These are phyloP conservation scores for Cardiospermum halicacabum DNA, from an alignment of 345 rosid species.

Conservation along the genomic window DNA sequence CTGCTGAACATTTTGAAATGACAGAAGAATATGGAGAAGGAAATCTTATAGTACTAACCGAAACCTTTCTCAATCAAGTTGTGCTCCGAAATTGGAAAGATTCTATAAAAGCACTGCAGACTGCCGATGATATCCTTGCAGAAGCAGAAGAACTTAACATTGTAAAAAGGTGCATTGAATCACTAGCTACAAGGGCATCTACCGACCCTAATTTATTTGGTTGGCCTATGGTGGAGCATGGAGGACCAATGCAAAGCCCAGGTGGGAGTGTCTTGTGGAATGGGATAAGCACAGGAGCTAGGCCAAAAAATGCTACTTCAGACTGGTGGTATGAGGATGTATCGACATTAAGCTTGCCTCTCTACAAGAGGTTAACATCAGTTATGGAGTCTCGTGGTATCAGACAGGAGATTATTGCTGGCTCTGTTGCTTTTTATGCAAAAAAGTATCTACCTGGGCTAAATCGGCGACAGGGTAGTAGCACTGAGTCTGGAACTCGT, in stretches of 20 bases:
- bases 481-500: conserved; percentile 59
- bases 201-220: conserved; percentile 90
- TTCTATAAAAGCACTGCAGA: conserved; percentile 74
- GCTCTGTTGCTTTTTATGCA: conserved; percentile 67
- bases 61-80: conserved; percentile 80
- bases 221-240: conserved; percentile 91
- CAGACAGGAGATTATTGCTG: conserved; percentile 68
- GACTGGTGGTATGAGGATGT: conserved; percentile 99
- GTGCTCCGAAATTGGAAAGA: conserved; percentile 92
- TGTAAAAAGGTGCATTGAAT: conserved; percentile 71
- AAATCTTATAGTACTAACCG: conserved; percentile 71
- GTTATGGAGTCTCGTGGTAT: conserved; percentile 78
- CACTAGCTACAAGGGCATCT: conserved; percentile 68
- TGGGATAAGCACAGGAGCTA: conserved; percentile 94
- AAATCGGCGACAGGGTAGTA: conserved; percentile 63
- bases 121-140: conserved; percentile 61
- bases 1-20: conserved; percentile 88
- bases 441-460: conserved; percentile 83
- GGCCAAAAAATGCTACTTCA: conserved; percentile 62
- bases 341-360: conserved; percentile 62
- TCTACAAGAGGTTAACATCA: conserved; percentile 67
- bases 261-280: conserved; percentile 97
- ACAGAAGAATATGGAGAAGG: conserved; percentile 94
- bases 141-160: conserved; percentile 69
- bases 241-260: conserved; percentile 94